phyloP scores from a whole-genome alignment of 176 grass and related monocot species.

The Carex kokanica region DNA sequence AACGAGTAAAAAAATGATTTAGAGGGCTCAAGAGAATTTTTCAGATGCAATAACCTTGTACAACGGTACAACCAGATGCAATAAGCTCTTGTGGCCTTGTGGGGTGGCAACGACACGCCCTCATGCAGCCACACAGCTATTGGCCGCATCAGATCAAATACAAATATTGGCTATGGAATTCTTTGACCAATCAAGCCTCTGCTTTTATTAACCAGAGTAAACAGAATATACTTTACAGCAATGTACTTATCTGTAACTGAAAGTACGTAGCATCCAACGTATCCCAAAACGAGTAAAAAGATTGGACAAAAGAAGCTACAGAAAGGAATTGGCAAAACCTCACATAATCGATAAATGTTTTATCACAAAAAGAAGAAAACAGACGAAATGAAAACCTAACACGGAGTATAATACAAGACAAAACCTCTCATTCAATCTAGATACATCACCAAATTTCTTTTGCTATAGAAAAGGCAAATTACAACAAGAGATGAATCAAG shows the following conservation, averaged over 20 bases:
- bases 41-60: neutral
- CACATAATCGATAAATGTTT: neutral
- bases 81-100: neutral
- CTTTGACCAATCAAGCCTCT: neutral
- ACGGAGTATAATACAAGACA: conserved; percentile 20
- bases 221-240: neutral
- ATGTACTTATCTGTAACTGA: neutral
- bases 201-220: neutral
- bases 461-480: conserved; percentile 29
- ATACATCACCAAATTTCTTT: conserved; percentile 32
- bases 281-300: neutral
- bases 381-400: conserved; percentile 9
- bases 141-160: neutral
- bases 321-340: neutral
- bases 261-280: neutral
- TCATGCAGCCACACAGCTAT: neutral
- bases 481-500: conserved; percentile 18
- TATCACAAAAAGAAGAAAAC: neutral
- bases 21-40: too few relatives aligned
- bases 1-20: too few relatives aligned
- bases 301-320: neutral
- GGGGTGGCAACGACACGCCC: neutral
- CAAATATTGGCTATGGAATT: neutral
- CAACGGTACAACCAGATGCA: neutral
- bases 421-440: conserved; percentile 21